A percentile compares a stretch with the other conserved stretches of the same genome.
These are phyloP conservation scores for Botryotinia calthae DNA, from an alignment of 2,329 filamentous ascomycete genomes.

Conservation along the genomic window DNA sequence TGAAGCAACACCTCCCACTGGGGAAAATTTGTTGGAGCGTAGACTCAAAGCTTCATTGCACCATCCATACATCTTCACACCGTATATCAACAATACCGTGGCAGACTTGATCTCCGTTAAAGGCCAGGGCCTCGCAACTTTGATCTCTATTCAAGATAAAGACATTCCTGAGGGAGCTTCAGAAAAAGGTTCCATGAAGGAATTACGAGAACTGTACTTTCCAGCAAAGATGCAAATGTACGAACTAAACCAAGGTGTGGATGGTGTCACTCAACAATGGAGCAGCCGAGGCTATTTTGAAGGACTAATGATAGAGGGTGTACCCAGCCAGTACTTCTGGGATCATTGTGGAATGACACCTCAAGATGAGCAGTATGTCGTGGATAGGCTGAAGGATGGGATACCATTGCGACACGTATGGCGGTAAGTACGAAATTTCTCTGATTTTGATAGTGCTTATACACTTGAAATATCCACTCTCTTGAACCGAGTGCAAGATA, in stretches of 20 bases:
- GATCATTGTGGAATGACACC: conserved; percentile 13
- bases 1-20: not conserved
- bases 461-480: not conserved
- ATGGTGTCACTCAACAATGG: conserved; percentile 13
- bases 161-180: not conserved
- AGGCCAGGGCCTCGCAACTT: not conserved
- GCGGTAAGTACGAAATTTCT: conserved; percentile 7
- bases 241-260: conserved; percentile 8
- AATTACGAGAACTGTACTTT: conserved; percentile 12
- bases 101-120: conserved; percentile 5
- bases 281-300: conserved; percentile 9
- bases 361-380: conserved; percentile 9
- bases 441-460: not conserved
- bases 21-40: conserved; percentile 2
- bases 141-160: not conserved
- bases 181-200: not conserved
- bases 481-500: not conserved
- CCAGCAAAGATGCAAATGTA: conserved; percentile 14
- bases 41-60: conserved; percentile 16
- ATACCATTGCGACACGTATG: conserved; percentile 14
- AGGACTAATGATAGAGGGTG: not conserved
- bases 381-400: conserved; percentile 8
- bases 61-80: conserved; percentile 20
- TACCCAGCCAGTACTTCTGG: conserved; percentile 9
- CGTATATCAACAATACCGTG: conserved; percentile 12